phyloP scores from a whole-genome alignment of 2,329 filamentous ascomycete species.

The Helicocarpus griseus region DNA sequence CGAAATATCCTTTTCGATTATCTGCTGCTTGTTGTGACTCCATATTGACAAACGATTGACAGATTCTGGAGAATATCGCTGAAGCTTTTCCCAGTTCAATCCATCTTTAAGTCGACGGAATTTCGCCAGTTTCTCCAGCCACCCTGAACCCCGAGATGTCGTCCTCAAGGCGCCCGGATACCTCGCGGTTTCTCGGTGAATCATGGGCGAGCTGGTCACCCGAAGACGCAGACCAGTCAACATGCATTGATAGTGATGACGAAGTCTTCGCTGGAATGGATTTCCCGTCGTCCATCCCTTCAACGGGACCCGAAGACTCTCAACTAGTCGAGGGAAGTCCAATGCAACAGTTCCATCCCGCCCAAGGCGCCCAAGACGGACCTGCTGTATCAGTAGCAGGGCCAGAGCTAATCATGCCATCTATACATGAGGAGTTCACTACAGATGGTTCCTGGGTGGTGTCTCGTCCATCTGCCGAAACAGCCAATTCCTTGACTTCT shows the following conservation, averaged over 20 bases:
- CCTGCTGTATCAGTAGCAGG: not conserved
- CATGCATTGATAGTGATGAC: slow-evolving; percentile 3
- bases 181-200: not conserved
- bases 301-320: not conserved
- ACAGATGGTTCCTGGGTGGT: slow-evolving; percentile 4
- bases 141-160: not conserved
- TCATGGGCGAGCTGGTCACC: slow-evolving; percentile 5
- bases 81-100: not conserved
- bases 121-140: too few species aligned
- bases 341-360: not conserved
- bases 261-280: not conserved
- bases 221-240: slow-evolving; percentile 3
- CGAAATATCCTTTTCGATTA: too few species aligned
- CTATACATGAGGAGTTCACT: slow-evolving; percentile 2
- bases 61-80: not conserved
- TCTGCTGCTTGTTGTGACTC: not conserved
- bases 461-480: not conserved
- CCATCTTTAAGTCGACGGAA: not conserved
- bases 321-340: not conserved
- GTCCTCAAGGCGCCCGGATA: not conserved
- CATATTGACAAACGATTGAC: not conserved
- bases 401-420: slow-evolving; percentile 7
- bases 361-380: not conserved
- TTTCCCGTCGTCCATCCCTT: slow-evolving; percentile 3
- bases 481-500: not conserved